Evolutionary conservation across 2,329 filamentous ascomycete genomes (phyloP).

Genomic region (Hymenoscyphus fructigenus): DNA sequence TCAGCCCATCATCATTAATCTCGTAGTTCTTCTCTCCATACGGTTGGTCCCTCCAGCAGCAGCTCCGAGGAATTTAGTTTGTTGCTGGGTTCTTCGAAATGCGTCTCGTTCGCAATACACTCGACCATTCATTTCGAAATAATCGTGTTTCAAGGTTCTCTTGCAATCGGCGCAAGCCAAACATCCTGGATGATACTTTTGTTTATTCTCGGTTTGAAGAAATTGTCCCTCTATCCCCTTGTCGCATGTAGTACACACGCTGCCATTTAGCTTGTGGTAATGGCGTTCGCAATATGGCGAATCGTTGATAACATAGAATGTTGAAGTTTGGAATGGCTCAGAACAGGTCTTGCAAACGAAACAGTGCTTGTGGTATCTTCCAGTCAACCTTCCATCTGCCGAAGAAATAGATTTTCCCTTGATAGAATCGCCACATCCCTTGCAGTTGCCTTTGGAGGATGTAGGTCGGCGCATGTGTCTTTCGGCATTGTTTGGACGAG

Average conservation of each 20-base stretch:
- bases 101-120: constrained; percentile 89
- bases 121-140: constrained; percentile 81
- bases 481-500: constrained; percentile 14
- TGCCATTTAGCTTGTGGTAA: constrained; percentile 89
- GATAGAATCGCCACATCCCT: constrained; percentile 76
- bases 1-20: constrained; percentile 48
- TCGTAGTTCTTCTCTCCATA: constrained; percentile 48
- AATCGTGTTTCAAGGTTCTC: constrained; percentile 73
- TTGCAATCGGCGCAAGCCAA: constrained; percentile 82
- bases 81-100: constrained; percentile 39
- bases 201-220: constrained; percentile 72
- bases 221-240: constrained; percentile 92
- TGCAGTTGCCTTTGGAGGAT: constrained; percentile 63
- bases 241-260: constrained; percentile 76
- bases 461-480: constrained; percentile 21
- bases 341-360: constrained; percentile 88
- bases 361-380: constrained; percentile 91
- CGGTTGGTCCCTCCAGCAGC: constrained; percentile 29
- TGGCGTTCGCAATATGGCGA: constrained; percentile 87
- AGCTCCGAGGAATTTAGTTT: constrained; percentile 24
- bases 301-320: constrained; percentile 90
- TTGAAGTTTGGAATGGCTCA: constrained; percentile 77
- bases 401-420: constrained; percentile 91
- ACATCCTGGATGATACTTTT: constrained; percentile 85
- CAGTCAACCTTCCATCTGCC: constrained; percentile 86